These are phyloP conservation scores for Xylariaceae sp. DNA, from an alignment of 2,329 filamentous ascomycete genomes.

Conservation along the genomic window DNA sequence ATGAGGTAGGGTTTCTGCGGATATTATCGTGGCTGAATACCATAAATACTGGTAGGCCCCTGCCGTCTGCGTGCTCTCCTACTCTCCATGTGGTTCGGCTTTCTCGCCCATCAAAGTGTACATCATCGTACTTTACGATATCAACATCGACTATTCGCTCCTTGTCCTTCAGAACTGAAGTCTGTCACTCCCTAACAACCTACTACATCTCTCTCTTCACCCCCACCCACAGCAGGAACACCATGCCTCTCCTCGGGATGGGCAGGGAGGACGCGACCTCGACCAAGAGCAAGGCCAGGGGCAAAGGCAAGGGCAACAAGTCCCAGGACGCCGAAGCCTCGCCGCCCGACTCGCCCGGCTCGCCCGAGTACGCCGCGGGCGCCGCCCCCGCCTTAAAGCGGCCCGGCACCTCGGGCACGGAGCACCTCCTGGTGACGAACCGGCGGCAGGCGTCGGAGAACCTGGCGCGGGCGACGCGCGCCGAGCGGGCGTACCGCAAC, in stretches of 20 bases:
- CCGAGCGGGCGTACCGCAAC: constrained; percentile 32
- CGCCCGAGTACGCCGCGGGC: constrained; percentile 7
- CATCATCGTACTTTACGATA: neutral
- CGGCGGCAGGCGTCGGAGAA: constrained; percentile 30
- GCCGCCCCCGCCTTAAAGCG: constrained; percentile 13
- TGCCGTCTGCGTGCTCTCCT: neutral
- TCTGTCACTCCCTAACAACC: no score
- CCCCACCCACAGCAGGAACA: no score
- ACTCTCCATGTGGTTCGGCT: neutral
- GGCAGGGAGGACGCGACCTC: neutral
- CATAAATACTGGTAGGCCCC: no score
- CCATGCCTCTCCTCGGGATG: constrained; percentile 10
- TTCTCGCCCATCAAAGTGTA: neutral
- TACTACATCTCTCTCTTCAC: neutral
- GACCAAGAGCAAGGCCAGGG: neutral
- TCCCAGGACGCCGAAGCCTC: neutral
- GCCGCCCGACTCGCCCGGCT: neutral
- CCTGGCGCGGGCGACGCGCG: constrained; percentile 28
- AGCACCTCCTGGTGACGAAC: constrained; percentile 31
- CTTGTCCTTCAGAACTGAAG: constrained; percentile 1
- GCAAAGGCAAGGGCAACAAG: neutral
- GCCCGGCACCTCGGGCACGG: constrained; percentile 35
- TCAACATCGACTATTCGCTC: neutral
- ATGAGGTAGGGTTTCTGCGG: no score
- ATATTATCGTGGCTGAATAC: no score